Evolutionary conservation across 768 basidiomycete species (phyloP).

Genomic region (Suillus tomentosus): DNA sequence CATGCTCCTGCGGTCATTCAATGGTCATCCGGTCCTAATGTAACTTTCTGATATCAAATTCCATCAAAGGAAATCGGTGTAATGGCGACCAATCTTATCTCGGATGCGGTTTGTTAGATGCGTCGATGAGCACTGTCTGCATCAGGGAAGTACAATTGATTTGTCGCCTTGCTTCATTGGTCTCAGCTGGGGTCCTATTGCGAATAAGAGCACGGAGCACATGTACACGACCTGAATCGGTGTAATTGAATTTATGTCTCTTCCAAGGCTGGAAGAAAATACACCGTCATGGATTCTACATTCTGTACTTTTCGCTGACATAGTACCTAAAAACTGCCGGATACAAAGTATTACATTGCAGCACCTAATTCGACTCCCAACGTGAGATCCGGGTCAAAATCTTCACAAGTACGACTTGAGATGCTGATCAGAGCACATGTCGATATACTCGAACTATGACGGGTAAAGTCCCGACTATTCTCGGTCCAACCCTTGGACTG

Average conservation of each 20-base stretch:
- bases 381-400: not conserved
- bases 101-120: not conserved
- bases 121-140: not conserved
- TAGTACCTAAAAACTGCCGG: not conserved
- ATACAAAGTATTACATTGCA: not conserved
- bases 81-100: not conserved
- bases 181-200: not conserved
- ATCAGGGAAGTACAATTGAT: not conserved
- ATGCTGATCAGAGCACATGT: not conserved
- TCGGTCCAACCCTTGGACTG: constrained; percentile 16
- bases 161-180: not conserved
- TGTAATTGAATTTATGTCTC: not conserved
- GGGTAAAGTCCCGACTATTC: constrained; percentile 23
- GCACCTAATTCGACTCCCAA: not conserved
- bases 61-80: not conserved
- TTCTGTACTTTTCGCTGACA: not conserved
- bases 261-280: not conserved
- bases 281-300: not conserved
- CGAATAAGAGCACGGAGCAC: not conserved
- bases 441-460: constrained; percentile 24
- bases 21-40: not conserved
- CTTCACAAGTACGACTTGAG: not conserved
- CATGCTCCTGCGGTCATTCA: not conserved
- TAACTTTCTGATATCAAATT: not conserved
- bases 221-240: not conserved